Evolutionary conservation across 2,329 filamentous ascomycete species (phyloP), one percentile per base, ranked within the genome.

Genomic region (Colletotrichum australisinense): DNA sequence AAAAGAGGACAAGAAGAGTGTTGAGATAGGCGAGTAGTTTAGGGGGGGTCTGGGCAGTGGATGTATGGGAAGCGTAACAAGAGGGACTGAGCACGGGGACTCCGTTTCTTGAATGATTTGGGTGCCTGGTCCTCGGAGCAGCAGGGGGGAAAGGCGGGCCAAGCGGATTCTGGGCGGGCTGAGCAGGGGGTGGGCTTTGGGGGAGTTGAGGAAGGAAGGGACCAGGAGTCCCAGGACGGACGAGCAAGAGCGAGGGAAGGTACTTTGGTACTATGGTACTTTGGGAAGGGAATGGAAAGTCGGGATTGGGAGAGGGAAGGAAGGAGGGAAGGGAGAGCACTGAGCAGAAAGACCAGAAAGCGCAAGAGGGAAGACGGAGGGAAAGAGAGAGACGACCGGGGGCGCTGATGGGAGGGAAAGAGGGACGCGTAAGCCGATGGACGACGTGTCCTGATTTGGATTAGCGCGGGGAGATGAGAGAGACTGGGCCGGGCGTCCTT

Each of bases 391-490:
- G 62, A 38, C 30, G 63, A 28, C 16, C 9, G 16, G 55, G 55
- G 55, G 16, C 55, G 55, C 28, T 58, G 28, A 49, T 63, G 59
- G 38, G 55, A 67, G 55, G 56, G 64, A 67, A 67, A 72, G 66
- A 70, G 55, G 72, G 72, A 74, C 72, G 72, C 72, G 72, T 74
- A 74, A 74, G 72, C 72, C 72, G 57, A 67, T 72, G 67, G 58
- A 72, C 57, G 35, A 72, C 4, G 16, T 26, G 1, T 2, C 72
- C 72, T n/a, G n/a, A 59, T 58, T 16, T 12, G 68, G 72, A 58
- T 35, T 74, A 74, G 72, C 53, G 62, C 63, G 26, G 28, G 42
- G 4, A 49, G 16, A 11, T 22, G 55, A 38, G 67, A 64, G 67
- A 42, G 63, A 56, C n/a, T 22, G 59, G 67, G 24, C 55, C 35